Conservation (phyloP, 2,329 filamentous ascomycete genomes). For the Aurifilum marmelostoma region DNA sequence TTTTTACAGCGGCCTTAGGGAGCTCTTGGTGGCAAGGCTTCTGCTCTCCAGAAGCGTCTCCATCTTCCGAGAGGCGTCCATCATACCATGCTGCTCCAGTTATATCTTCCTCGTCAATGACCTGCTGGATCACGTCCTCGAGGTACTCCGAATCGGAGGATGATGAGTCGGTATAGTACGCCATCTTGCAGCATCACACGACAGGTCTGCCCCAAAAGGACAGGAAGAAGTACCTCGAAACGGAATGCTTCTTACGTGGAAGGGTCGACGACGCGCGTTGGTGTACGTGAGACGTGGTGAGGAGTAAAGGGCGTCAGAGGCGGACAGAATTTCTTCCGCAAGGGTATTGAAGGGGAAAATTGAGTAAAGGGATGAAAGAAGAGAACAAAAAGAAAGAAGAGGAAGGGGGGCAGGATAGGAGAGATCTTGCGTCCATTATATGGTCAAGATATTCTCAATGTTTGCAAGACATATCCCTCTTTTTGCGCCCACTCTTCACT, state of each 20-base stretch:
- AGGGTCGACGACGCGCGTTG: constrained; percentile 1
- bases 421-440: not conserved
- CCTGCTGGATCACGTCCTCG: constrained; percentile 75
- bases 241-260: not conserved
- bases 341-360: too few species aligned
- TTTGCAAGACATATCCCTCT: not conserved
- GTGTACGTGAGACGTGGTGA: not conserved
- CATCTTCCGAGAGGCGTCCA: not conserved
- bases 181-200: constrained; percentile 23
- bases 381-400: not conserved
- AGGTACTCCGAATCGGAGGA: constrained; percentile 16
- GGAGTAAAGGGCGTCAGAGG: not conserved
- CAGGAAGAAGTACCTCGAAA: not conserved
- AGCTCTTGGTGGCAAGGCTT: not conserved
- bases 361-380: not conserved
- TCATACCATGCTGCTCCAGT: constrained; percentile 16
- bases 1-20: constrained; percentile 29
- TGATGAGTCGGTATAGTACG: constrained; percentile 24
- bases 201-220: not conserved
- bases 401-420: not conserved
- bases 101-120: constrained; percentile 68
- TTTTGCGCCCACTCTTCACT: too few species aligned
- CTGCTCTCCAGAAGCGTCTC: not conserved
- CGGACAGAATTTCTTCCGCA: not conserved
- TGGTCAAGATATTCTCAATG: not conserved